A percentile compares a stretch with the other conserved stretches of the same genome.
These are phyloP conservation scores for Phalaenopsis hybrid DNA, from an alignment of 116 monocot genomes.

Conservation along the genomic window DNA sequence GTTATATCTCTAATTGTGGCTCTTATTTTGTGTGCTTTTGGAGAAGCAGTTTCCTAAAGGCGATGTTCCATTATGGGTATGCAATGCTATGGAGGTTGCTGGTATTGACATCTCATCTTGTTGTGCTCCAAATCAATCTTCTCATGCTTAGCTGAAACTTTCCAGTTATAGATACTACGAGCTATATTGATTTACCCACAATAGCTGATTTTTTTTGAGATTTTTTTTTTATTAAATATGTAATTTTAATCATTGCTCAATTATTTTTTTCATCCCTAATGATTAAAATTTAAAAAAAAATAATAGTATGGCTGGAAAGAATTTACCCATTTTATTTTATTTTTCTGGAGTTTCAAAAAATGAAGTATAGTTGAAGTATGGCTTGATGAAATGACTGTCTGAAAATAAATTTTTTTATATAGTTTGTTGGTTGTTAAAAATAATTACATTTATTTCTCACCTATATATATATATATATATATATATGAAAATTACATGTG, in stretches of 20 bases:
- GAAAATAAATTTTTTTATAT: too few relatives aligned
- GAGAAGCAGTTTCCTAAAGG: constrained; percentile 79
- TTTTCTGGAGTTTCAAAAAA: too few relatives aligned
- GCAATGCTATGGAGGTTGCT: constrained; percentile 98
- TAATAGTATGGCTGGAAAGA: too few relatives aligned
- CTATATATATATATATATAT: too few relatives aligned
- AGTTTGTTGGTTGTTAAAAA: too few relatives aligned
- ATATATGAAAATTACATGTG: too few relatives aligned
- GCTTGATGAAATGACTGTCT: too few relatives aligned
- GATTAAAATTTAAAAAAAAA: background rate
- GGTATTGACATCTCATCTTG: constrained; percentile 86
- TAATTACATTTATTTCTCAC: too few relatives aligned
- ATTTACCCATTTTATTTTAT: too few relatives aligned
- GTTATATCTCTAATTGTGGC: too few relatives aligned
- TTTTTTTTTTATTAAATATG: background rate
- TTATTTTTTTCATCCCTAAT: background rate
- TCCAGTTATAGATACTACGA: background rate
- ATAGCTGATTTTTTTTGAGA: background rate
- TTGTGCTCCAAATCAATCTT: constrained; percentile 27
- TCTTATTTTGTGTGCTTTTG: background rate
- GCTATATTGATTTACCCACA: background rate
- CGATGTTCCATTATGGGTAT: constrained; percentile 89
- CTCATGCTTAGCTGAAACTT: background rate
- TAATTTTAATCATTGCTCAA: background rate
- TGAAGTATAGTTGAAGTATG: too few relatives aligned